Base-by-base conservation (phyloP, 2,329 filamentous ascomycete species). In the Pseudophaeomoniella oleicola region DNA sequence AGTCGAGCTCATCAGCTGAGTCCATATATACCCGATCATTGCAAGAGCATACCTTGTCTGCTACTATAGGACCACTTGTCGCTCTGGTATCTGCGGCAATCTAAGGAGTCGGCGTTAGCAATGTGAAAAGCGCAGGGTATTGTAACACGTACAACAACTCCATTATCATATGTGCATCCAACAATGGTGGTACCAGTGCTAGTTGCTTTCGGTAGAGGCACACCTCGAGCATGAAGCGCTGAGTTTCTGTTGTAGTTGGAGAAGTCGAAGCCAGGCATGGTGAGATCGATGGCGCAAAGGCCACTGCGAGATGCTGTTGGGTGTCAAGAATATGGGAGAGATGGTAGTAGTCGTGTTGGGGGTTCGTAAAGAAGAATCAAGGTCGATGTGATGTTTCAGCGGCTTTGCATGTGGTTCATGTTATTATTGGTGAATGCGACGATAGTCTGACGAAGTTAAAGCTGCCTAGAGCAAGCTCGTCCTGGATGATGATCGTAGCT, bases 181-280 rank as follows among this genome's bases (percentile, higher is more conserved):
- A 98, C 90, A 63, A 98, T 98, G 46, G 90, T 98, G 41, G 90
- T 98, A 68, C 90, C 90, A 42, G 90, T 98, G 65, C 87, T 94
- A 42, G 90, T 98, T 44, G 90, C 90, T 68, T 94, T 96, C 52
- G 92, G 90, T 42, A 96, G 71, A 43, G 90, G 90, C 36, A 96
- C 81, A 50, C 92, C 92, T 63, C 81, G 78, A 52, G 88, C 85
- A 61, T 96, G 88, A 50, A 98, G 77, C 46, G 88, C 88, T 59
- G 81, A 77, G 75, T 98, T 98, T 70, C 90, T 85, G 75, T 94
- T 94, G 76, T 96, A 90, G 73, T 98, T 98, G 62, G 86, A 92
- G 73, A 98, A 98, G 69, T 96, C 87, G 73, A 94, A 94, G 67
- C 87, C 87, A 53, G 83, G 79, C 90, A 98, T 98, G 53, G 55